Percentiles rank a stretch among this genome's conserved stretches.
Evolutionary conservation across 768 basidiomycete genomes (phyloP).

Genomic region (Cytidiella melzeri): DNA sequence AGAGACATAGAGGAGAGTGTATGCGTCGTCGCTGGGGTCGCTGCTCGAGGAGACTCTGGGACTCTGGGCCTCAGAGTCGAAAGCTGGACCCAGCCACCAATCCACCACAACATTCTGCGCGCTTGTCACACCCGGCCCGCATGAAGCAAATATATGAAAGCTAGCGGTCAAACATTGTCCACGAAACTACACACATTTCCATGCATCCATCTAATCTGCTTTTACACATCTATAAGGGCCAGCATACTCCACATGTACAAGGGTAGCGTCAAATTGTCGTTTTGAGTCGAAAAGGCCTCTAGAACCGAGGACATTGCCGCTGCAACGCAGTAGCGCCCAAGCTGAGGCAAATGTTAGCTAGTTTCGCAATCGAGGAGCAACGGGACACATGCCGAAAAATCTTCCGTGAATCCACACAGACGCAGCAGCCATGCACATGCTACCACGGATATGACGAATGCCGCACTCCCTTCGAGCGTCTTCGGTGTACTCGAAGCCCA

Average conservation of each 20-base stretch:
- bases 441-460: slow-evolving; percentile 71
- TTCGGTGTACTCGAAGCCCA: slow-evolving; percentile 86
- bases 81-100: no score
- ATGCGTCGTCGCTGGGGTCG: background rate
- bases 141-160: no score
- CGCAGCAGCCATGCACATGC: slow-evolving; percentile 66
- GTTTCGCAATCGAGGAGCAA: slow-evolving; percentile 2
- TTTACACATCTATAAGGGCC: slow-evolving; percentile 45
- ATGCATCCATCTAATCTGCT: no score
- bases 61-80: no score
- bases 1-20: background rate
- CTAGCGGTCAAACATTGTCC: no score
- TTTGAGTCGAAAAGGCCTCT: slow-evolving; percentile 92
- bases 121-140: no score
- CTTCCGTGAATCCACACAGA: slow-evolving; percentile 58
- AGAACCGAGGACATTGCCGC: slow-evolving; percentile 63
- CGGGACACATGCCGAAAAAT: slow-evolving; percentile 62
- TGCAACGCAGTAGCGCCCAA: slow-evolving; percentile 56
- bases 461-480: slow-evolving; percentile 87
- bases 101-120: no score
- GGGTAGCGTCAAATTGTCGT: slow-evolving; percentile 96
- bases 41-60: background rate
- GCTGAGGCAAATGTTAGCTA: slow-evolving; percentile 36
- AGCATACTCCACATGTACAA: slow-evolving; percentile 92
- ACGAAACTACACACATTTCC: no score